Percentiles rank a stretch among this genome's conserved stretches.
phyloP scores from a whole-genome alignment of 768 basidiomycete species.

The Tricholoma terreum region DNA sequence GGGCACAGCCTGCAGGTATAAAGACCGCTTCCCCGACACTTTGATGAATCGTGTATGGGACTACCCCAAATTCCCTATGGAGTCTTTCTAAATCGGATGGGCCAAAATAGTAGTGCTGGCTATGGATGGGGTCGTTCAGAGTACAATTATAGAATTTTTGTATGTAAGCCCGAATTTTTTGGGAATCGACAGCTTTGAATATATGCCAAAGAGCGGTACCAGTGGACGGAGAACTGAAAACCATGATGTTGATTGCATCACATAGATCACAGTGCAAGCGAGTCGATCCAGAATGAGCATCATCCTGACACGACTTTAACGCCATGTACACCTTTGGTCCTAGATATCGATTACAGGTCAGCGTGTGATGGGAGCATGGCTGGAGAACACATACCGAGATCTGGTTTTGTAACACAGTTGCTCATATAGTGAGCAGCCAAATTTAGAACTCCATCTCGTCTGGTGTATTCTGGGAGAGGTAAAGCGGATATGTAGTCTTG shows the following conservation, averaged over 20 bases:
- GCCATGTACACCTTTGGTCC: constrained; percentile 96
- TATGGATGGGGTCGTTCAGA: constrained; percentile 82
- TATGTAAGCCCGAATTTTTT: constrained; percentile 71
- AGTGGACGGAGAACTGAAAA: constrained; percentile 55
- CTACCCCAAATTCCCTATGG: constrained; percentile 62
- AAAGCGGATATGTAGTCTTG: constrained; percentile 79
- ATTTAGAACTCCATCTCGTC: constrained; percentile 84
- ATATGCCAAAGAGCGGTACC: constrained; percentile 88
- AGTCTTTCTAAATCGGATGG: constrained; percentile 59
- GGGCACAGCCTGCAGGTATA: constrained; percentile 92
- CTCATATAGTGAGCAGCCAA: constrained; percentile 83
- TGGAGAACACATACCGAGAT: constrained; percentile 52
- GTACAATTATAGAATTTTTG: constrained; percentile 48
- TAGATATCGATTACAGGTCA: constrained; percentile 25
- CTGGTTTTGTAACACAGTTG: constrained; percentile 66
- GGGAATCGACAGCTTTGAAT: constrained; percentile 75
- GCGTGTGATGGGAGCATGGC: constrained; percentile 12
- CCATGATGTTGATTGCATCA: constrained; percentile 89
- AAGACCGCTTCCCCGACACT: constrained; percentile 88
- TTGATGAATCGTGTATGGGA: constrained; percentile 82
- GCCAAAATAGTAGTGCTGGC: constrained; percentile 78
- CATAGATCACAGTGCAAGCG: constrained; percentile 92
- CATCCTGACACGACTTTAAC: constrained; percentile 61
- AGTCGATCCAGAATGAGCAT: constrained; percentile 78
- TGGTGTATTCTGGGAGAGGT: constrained; percentile 83